These are phyloP conservation scores for Ogataea corticis DNA, from an alignment of 805 yeast species.

Conservation along the genomic window DNA sequence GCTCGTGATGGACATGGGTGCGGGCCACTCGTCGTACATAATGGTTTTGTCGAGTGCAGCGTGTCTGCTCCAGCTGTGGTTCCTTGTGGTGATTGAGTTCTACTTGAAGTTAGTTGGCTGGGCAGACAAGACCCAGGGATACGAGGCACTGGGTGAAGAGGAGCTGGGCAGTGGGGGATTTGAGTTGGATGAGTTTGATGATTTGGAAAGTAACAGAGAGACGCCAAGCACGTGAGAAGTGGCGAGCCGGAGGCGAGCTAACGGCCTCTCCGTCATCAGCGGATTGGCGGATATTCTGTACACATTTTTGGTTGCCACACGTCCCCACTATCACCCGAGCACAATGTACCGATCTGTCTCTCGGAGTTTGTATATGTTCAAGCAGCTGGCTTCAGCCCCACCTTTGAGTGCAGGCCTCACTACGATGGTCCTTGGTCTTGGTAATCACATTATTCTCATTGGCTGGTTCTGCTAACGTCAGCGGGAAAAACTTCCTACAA, in stretches of 20 bases:
- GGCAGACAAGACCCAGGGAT: constrained; percentile 11
- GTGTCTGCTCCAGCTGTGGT: constrained; percentile 67
- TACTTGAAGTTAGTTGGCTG: constrained; percentile 50
- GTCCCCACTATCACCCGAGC: too few species aligned
- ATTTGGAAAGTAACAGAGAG: constrained; percentile 22
- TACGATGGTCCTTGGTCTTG: neutral
- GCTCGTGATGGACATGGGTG: constrained; percentile 68
- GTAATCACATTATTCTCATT: neutral
- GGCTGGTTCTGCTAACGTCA: neutral
- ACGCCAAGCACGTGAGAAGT: constrained; percentile 18
- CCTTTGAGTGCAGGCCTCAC: too few species aligned
- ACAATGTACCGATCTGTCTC: too few species aligned
- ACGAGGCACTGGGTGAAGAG: constrained; percentile 8
- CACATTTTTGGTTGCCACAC: too few species aligned
- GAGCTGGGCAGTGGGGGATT: constrained; percentile 15
- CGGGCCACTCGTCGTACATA: constrained; percentile 84
- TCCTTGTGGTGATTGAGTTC: constrained; percentile 56
- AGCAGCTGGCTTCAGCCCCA: too few species aligned
- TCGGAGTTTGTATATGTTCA: too few species aligned
- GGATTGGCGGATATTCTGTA: too few species aligned
- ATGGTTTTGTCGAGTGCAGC: constrained; percentile 72
- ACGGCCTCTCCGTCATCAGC: too few species aligned
- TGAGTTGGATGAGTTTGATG: constrained; percentile 32
- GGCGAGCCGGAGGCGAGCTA: too few species aligned
- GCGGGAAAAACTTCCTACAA: neutral